Percentiles rank a stretch among this genome's conserved stretches.
Evolutionary conservation across 1,284 basidiomycete species (phyloP).

Genomic region (Malassezia cuniculi): DNA sequence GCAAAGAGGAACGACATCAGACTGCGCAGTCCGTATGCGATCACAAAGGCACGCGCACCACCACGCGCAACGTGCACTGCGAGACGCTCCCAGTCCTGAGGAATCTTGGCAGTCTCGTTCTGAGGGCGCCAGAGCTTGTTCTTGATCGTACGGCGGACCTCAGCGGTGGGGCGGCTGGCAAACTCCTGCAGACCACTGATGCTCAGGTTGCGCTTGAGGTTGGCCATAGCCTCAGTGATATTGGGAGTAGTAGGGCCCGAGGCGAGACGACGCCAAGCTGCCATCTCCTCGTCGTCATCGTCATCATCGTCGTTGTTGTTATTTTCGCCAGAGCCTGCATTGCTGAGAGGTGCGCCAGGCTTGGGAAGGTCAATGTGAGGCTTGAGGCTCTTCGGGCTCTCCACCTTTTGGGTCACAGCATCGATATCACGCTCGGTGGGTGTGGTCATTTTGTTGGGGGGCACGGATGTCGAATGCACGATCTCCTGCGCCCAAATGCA

Average conservation of each 20-base stretch:
- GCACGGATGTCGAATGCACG: too few relatives aligned
- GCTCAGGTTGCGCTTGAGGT: constrained; percentile 34
- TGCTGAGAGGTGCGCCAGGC: too few relatives aligned
- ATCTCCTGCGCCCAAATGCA: too few relatives aligned
- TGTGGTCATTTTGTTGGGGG: too few relatives aligned
- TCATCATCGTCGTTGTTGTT: constrained; percentile 13
- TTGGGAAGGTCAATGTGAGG: too few relatives aligned
- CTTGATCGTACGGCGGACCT: constrained; percentile 30
- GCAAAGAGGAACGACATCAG: constrained; percentile 31
- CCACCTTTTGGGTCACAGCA: too few relatives aligned
- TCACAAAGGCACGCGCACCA: constrained; percentile 29
- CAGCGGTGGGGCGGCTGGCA: constrained; percentile 24
- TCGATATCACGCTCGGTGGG: too few relatives aligned
- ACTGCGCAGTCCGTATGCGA: constrained; percentile 34
- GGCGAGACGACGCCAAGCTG: constrained; percentile 13
- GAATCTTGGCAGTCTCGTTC: constrained; percentile 34
- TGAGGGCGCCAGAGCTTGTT: constrained; percentile 41
- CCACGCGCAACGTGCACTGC: constrained; percentile 35
- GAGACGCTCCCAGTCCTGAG: constrained; percentile 40
- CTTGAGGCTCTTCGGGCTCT: too few relatives aligned
- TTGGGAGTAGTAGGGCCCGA: constrained; percentile 35
- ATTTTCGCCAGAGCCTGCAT: too few relatives aligned
- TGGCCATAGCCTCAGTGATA: constrained; percentile 33
- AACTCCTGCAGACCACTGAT: constrained; percentile 34
- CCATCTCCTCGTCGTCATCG: constrained; percentile 22